Conservation (phyloP, 768 basidiomycete genomes). For the Collybia mongolica region DNA sequence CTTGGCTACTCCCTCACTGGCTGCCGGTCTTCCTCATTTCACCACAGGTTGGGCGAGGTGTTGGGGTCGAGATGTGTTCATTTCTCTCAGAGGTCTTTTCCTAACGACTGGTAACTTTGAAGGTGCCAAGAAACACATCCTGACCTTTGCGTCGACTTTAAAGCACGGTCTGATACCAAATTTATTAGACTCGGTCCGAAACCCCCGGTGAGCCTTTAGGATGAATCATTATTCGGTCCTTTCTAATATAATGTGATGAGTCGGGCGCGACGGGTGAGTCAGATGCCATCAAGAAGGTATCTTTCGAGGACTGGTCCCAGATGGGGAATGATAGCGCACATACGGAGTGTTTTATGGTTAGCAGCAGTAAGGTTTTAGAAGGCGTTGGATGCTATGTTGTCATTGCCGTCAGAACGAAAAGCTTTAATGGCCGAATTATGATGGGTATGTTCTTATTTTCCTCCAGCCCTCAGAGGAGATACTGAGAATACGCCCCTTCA, state of each 20-base stretch:
- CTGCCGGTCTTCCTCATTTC: slow-evolving; percentile 96
- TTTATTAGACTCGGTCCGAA: slow-evolving; percentile 84
- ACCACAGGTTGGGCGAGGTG: slow-evolving; percentile 91
- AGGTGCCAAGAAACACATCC: slow-evolving; percentile 85
- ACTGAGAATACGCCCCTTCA: slow-evolving; percentile 91
- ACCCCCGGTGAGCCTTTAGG: slow-evolving; percentile 59
- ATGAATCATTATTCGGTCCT: neutral
- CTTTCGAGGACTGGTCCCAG: slow-evolving; percentile 72
- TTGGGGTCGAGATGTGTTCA: slow-evolving; percentile 96
- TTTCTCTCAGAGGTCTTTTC: slow-evolving; percentile 91
- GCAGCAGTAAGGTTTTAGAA: slow-evolving; percentile 91
- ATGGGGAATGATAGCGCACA: slow-evolving; percentile 48
- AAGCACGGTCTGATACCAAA: slow-evolving; percentile 98
- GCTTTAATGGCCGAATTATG: slow-evolving; percentile 97
- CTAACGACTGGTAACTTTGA: slow-evolving; percentile 88
- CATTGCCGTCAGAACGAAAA: slow-evolving; percentile 87
- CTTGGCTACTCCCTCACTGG: slow-evolving; percentile 73
- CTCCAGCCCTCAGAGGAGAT: slow-evolving; percentile 86
- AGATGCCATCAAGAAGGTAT: slow-evolving; percentile 87
- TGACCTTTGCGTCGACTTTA: slow-evolving; percentile 89
- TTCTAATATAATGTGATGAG: slow-evolving; percentile 78
- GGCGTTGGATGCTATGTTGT: slow-evolving; percentile 93
- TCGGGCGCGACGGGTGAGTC: slow-evolving; percentile 96
- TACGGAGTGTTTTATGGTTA: slow-evolving; percentile 89
- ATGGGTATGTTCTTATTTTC: slow-evolving; percentile 67